Percentiles rank a stretch among this genome's conserved stretches.
phyloP scores from a whole-genome alignment of 768 basidiomycete species.

The Jaapia argillacea region DNA sequence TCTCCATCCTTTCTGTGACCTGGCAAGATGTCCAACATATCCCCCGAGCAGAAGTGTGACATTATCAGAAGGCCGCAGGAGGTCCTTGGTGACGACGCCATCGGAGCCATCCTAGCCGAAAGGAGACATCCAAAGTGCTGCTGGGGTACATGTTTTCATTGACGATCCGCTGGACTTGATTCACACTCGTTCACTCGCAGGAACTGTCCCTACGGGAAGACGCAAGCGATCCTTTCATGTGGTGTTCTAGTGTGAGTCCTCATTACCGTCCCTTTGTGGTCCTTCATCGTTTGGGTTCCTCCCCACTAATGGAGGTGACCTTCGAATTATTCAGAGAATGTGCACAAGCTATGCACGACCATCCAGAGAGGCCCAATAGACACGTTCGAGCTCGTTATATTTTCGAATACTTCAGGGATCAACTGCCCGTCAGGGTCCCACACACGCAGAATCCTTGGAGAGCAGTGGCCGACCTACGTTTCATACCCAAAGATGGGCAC shows the following conservation, averaged over 20 bases:
- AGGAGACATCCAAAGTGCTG: slow-evolving; percentile 75
- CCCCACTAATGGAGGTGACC: slow-evolving; percentile 20
- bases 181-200: no score
- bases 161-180: no score
- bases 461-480: slow-evolving; percentile 22
- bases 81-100: slow-evolving; percentile 74
- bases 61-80: slow-evolving; percentile 83
- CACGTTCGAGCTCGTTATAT: slow-evolving; percentile 19
- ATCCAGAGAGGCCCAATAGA: slow-evolving; percentile 10
- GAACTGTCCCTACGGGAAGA: slow-evolving; percentile 88
- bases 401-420: slow-evolving; percentile 24
- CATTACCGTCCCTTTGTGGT: no score
- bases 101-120: slow-evolving; percentile 73
- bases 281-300: slow-evolving; percentile 19
- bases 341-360: slow-evolving; percentile 20
- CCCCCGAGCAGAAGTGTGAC: slow-evolving; percentile 46
- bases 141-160: slow-evolving; percentile 62
- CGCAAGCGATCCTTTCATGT: slow-evolving; percentile 56
- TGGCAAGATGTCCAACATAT: no score
- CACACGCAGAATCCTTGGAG: slow-evolving; percentile 16
- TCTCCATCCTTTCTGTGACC: no score
- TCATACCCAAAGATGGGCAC: slow-evolving; percentile 27
- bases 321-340: slow-evolving; percentile 26
- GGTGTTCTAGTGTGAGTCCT: no score
- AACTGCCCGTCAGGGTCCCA: slow-evolving; percentile 21